Percentiles rank a stretch among this genome's conserved stretches.
Conservation (phyloP, 495 filamentous ascomycete species). For the Hyaloscypha finlandica region DNA sequence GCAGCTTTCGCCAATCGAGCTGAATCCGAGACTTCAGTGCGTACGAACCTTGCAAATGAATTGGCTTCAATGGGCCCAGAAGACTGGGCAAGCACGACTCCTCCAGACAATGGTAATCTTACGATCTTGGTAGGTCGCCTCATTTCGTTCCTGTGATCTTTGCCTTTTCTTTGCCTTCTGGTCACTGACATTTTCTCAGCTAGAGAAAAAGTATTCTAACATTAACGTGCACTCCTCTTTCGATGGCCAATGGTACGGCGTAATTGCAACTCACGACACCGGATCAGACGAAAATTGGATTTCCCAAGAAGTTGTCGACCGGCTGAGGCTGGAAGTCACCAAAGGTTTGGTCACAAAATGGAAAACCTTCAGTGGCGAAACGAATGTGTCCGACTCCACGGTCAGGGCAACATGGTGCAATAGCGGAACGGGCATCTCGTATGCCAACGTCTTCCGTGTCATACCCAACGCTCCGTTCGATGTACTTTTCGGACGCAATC, state of each 20-base stretch:
- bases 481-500: slow-evolving; percentile 12
- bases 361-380: slow-evolving; percentile 3
- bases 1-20: neutral
- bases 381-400: neutral
- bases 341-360: neutral
- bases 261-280: slow-evolving; percentile 12
- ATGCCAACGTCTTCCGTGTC: slow-evolving; percentile 8
- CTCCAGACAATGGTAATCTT: no score
- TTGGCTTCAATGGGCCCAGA: no score
- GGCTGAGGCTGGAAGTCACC: neutral
- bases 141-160: neutral
- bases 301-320: neutral
- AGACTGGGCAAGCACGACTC: no score
- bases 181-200: no score
- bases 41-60: no score
- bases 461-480: slow-evolving; percentile 7
- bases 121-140: no score
- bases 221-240: neutral
- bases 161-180: neutral
- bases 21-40: no score
- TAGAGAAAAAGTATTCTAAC: neutral
- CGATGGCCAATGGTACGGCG: slow-evolving; percentile 3
- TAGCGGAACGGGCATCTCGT: neutral
- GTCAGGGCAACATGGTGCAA: slow-evolving; percentile 6
- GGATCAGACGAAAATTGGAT: slow-evolving; percentile 21